Evolutionary conservation across 192 early-diverging fungal genomes (phyloP), one percentile per base, ranked within the genome.

Genomic region (Backusella sp.): DNA sequence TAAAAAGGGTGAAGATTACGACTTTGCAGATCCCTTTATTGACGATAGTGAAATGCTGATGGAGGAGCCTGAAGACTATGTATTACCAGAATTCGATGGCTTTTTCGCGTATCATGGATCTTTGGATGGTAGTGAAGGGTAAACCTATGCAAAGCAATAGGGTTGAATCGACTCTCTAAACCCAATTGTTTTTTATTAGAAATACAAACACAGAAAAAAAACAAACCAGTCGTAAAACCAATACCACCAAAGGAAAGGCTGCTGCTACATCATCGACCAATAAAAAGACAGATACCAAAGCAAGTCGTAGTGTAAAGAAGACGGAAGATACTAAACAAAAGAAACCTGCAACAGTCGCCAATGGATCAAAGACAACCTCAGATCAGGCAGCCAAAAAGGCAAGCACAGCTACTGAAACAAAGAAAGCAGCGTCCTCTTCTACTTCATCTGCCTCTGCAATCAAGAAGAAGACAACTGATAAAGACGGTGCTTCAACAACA

Each of bases 31-130:
- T 81, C 86, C 86, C 4, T 89, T 89, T 68, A 89, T 89, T 70
- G 88, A 89, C 76, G 88, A 89, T 65, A 89, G 88, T 66, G 88
- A 87, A n/a, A 79, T 86, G 75, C 73, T 85, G 59, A 73, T 86
- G 34, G 74, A 79, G 39, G 76, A 83, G 52, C 73, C 75, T 32
- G 72, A 74, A n/a, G 67, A 73, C 15, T 72, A 70, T 30, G 17
- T 34, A 1, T 56, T 26, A 4, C 82, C 83, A 3, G 81, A 83
- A 62, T 53, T 79, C 21, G 83, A 85, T 12, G 86, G 86, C 11
- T 89, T 81, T 32, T 89, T 86, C 80, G 88, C 82, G 0, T 89
- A 83, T 68, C 75, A 82, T 39, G 88, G 88, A 0, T 79, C 86
- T 0, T 75, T 87, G 21, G 78, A 81, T 11, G 82, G 77, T 9